Evolutionary conservation across 176 grass and related monocot genomes (phyloP), one percentile per base, ranked within the genome.

Genomic region (Aechmea fasciata): DNA sequence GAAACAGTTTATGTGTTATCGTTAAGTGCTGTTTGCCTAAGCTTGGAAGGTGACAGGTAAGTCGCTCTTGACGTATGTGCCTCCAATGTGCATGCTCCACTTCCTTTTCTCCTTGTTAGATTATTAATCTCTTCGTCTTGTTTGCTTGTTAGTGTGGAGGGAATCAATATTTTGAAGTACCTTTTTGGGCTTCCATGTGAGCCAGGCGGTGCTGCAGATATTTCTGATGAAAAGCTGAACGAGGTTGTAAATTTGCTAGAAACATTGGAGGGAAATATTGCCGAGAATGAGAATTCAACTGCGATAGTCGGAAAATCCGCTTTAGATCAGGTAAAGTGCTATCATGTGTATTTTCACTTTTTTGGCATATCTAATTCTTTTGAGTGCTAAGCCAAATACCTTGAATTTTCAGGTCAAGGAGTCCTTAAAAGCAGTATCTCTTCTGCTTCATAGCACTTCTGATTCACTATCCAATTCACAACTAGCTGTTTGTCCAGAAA

Each of bases 151-250:
- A 97, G 94, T 74, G 79, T 77, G 5, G 89, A 87, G 64, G 89
- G 94, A 68, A 54, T 83, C 61, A 57, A 50, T 18, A 85, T 92
- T 81, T 77, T 92, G 71, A 97, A 76, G 80, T 80, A 71, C 83
- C 86, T 97, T 69, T 90, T 90, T 72, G 94, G 89, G 47, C 68
- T 92, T 50, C 75, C 82, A 29, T 65, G 50, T 86, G 85, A 88
- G 77, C 55, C 24, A 57, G 71, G 77, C 83, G 52, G 24, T 51
- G 57, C 66, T 51, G 68, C 73, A 65, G 65, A 82, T 78, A 84
- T 79, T 28, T 82, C 73, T 81, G 70, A 64, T 22, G 82, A 80
- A 49, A 85, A 76, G 73, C 78, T 82, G 19, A 75, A 69, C 33
- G 83, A 74, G 13, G 78, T 89, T 72, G 57, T 73, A 68, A 33